These are phyloP conservation scores for Pythium phragmitis DNA, from an alignment of 352 stramenopile genomes.

Conservation along the genomic window DNA sequence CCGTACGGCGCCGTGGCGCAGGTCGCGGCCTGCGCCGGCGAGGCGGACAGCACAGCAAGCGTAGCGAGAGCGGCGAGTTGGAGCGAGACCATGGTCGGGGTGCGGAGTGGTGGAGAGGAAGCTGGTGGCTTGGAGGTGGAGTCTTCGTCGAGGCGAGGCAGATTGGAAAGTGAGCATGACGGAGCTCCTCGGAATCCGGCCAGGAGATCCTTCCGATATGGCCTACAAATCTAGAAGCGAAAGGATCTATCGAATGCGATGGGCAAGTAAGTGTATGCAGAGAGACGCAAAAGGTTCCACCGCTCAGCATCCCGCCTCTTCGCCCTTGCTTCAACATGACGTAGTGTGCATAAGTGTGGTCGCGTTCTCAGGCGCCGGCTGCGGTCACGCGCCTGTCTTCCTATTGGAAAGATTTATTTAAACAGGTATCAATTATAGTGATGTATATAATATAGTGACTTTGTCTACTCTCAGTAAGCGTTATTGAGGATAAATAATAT, in stretches of 20 bases:
- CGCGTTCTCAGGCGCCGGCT: neutral
- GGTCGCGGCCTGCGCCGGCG: slow-evolving; percentile 2
- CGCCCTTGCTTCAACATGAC: slow-evolving; percentile 1
- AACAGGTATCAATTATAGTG: neutral
- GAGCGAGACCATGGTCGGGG: slow-evolving; percentile 12
- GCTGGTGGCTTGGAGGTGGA: neutral
- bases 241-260: too few relatives aligned
- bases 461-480: too few relatives aligned
- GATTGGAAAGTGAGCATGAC: slow-evolving; percentile 12
- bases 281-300: neutral
- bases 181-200: neutral
- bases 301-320: neutral
- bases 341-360: neutral
- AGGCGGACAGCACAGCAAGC: neutral
- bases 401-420: neutral
- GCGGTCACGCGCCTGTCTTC: neutral
- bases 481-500: too few relatives aligned
- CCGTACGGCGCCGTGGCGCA: slow-evolving; percentile 25
- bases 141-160: neutral
- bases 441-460: too few relatives aligned
- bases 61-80: neutral
- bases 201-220: too few relatives aligned
- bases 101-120: slow-evolving; percentile 1
- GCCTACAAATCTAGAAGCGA: too few relatives aligned
- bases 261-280: too few relatives aligned